These are phyloP conservation scores for Eutrema salsugineum DNA, from an alignment of 441 rosid genomes.

Conservation along the genomic window DNA sequence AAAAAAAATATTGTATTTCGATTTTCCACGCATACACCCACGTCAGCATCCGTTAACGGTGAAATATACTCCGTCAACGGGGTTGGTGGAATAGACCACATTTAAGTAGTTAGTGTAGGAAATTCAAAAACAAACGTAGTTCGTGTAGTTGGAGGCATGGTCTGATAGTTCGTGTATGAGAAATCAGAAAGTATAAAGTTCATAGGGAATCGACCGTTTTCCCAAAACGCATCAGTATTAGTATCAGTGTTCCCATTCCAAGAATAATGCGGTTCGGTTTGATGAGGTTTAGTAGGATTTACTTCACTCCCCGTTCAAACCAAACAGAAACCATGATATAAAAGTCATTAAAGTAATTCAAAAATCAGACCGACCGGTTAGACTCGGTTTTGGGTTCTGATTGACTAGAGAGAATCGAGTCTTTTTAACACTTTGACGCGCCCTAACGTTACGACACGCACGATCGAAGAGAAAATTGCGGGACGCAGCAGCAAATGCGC, in stretches of 20 bases:
- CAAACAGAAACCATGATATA: not conserved
- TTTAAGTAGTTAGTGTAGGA: no score
- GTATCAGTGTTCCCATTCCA: not conserved
- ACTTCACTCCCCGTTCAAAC: not conserved
- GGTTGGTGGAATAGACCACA: no score
- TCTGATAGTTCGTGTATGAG: no score
- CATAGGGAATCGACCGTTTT: no score
- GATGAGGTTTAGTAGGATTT: not conserved
- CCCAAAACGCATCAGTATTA: no score
- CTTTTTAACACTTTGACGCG: not conserved
- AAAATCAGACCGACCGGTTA: not conserved
- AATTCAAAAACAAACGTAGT: no score
- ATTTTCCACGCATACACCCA: no score
- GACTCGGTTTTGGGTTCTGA: not conserved
- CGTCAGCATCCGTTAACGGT: no score
- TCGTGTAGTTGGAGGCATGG: no score
- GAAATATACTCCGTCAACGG: no score
- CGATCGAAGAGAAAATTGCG: slow-evolving; percentile 29
- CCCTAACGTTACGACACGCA: slow-evolving; percentile 15
- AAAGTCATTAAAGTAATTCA: not conserved
- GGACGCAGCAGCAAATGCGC: slow-evolving; percentile 34
- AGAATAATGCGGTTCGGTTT: not conserved
- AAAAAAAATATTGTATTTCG: no score
- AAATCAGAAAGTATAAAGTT: no score
- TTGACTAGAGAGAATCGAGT: not conserved